Base-by-base conservation (phyloP, 169 alveolate species). In the Theileria orientalis region DNA sequence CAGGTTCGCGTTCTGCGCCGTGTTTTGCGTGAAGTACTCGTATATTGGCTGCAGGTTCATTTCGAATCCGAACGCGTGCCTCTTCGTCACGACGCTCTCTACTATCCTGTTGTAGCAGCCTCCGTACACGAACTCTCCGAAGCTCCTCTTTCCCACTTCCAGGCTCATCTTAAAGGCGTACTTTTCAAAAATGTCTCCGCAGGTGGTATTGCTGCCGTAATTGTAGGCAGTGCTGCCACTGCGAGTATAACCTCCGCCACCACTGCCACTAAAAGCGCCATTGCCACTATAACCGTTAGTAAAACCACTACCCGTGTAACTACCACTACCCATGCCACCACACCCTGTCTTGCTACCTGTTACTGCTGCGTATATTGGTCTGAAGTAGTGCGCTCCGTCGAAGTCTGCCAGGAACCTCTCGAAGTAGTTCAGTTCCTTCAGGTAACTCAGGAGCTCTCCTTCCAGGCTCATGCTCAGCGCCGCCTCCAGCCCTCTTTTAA, bases 61-160 rank as follows among this genome's bases (percentile, higher is more conserved):
- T 46, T 79, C 87, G 49, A 79, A 79, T 13, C 87, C 87, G 42
- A 79, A 79, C 29, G 60, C 70, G 42, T 67, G 57, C 35, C 87
- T 47, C 37, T 66, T 42, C 19, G 56, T 70, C n/a, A 71, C 56
- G 69, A 41, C 71, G 57, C 30, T 49, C n/a, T 68, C 66, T 23
- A 68, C 19, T 35, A 68, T 44, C 52, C 67, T 46, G 47, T 76
- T 69, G 30, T 66, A 44, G 59, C 86, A 76, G 8, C 86, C 86
- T 0, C 86, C 86, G 56, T 19, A 16, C 1, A 60, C 25, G 23
- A 76, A 40, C 29, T 37, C 47, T 21, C 32, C 68, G 29, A 76
- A 62, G 40, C 32, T 59, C 46, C 64, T 57, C 74, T 68, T 76
- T 1, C 70, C 86, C 29, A 69, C 29, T 29, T 25, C 63, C 41